These are phyloP conservation scores for Fonsecaea multimorphosa DNA, from an alignment of 2,329 filamentous ascomycete species.

Conservation along the genomic window DNA sequence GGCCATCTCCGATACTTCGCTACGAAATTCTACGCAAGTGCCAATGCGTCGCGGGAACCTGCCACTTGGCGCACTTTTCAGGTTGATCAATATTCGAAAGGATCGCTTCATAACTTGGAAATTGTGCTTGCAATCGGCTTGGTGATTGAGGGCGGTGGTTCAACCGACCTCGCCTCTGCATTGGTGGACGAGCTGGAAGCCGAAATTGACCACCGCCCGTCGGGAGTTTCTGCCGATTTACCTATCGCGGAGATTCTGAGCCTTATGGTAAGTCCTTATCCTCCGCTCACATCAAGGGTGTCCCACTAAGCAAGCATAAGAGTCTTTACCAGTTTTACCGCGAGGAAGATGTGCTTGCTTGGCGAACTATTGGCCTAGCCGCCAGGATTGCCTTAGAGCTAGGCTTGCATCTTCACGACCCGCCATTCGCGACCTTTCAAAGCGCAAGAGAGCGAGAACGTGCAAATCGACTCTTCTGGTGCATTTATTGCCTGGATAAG, in stretches of 20 bases:
- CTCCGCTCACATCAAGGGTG: not conserved
- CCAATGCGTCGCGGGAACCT: constrained; percentile 5
- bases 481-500: constrained; percentile 59
- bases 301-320: constrained; percentile 11
- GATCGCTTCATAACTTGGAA: constrained; percentile 15
- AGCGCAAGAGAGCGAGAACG: constrained; percentile 19
- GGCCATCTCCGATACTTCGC: constrained; percentile 13
- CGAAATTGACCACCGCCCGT: constrained; percentile 26
- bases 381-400: constrained; percentile 56
- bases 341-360: constrained; percentile 58
- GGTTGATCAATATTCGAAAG: constrained; percentile 19
- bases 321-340: constrained; percentile 44
- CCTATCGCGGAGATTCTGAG: constrained; percentile 20
- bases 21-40: constrained; percentile 16
- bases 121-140: constrained; percentile 22
- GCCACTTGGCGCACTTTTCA: constrained; percentile 22
- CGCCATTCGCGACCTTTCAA: constrained; percentile 20
- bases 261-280: constrained; percentile 14
- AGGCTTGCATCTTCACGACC: constrained; percentile 50
- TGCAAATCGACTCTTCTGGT: constrained; percentile 54
- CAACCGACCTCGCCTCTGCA: constrained; percentile 15
- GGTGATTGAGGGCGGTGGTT: constrained; percentile 20
- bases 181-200: constrained; percentile 26
- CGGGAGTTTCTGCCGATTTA: constrained; percentile 14
- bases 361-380: constrained; percentile 57